A percentile compares a stretch with the other conserved stretches of the same genome.
These are phyloP conservation scores for Sporothrix sp. DNA, from an alignment of 2,329 filamentous ascomycete genomes.

Conservation along the genomic window DNA sequence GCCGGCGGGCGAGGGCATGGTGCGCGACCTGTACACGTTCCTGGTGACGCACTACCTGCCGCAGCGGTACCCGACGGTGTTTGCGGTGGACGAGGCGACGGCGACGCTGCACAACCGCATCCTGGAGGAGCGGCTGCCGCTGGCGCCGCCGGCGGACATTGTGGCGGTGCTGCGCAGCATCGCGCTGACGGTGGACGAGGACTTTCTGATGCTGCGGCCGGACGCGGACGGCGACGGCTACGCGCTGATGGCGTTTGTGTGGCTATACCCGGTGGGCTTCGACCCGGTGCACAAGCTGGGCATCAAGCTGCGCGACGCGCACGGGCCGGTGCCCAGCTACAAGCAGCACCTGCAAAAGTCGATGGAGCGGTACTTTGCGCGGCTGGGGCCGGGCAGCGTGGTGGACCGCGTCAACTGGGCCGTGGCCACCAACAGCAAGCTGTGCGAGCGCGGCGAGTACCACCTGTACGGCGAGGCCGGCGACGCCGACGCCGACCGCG, in stretches of 20 bases:
- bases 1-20: slow-evolving; percentile 9
- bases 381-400: slow-evolving; percentile 9
- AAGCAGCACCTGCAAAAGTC: slow-evolving; percentile 14
- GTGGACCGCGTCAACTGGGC: slow-evolving; percentile 16
- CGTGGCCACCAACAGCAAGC: slow-evolving; percentile 10
- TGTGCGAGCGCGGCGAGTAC: slow-evolving; percentile 16
- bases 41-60: slow-evolving; percentile 13
- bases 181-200: slow-evolving; percentile 14
- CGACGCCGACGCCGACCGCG: background rate
- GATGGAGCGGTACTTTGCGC: slow-evolving; percentile 15
- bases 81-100: background rate
- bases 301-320: slow-evolving; percentile 11
- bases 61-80: slow-evolving; percentile 11
- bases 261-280: slow-evolving; percentile 15
- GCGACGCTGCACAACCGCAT: slow-evolving; percentile 5
- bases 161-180: slow-evolving; percentile 1
- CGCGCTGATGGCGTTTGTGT: slow-evolving; percentile 12
- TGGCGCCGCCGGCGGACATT: slow-evolving; percentile 1
- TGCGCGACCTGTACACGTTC: slow-evolving; percentile 14
- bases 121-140: slow-evolving; percentile 1
- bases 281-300: slow-evolving; percentile 15
- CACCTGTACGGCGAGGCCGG: slow-evolving; percentile 12
- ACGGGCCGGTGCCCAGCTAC: slow-evolving; percentile 14
- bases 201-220: slow-evolving; percentile 15
- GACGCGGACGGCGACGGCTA: slow-evolving; percentile 12